These are phyloP conservation scores for Leishmania major DNA, from an alignment of 208 protist genomes.

Conservation along the genomic window DNA sequence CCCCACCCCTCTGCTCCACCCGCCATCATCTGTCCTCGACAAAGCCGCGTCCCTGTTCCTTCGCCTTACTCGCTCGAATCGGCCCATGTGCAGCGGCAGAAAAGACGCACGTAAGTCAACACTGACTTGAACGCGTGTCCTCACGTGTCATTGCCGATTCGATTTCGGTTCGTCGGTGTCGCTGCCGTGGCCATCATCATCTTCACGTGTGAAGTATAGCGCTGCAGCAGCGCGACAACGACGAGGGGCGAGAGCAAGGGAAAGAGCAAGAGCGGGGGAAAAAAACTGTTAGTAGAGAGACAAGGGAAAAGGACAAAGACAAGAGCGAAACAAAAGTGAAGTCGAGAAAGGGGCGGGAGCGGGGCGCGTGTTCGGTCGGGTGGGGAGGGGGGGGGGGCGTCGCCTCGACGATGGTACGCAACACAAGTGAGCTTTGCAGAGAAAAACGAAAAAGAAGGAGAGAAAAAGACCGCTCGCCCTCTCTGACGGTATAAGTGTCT, in stretches of 20 bases:
- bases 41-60: background rate
- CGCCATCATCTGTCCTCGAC: no score
- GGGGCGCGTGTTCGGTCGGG: background rate
- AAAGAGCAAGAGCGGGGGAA: background rate
- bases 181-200: background rate
- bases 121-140: slow-evolving; percentile 28
- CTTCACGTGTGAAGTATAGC: background rate
- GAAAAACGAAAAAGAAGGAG: background rate
- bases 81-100: background rate
- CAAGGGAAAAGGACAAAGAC: background rate
- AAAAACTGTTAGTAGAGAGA: background rate
- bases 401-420: background rate
- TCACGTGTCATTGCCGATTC: background rate
- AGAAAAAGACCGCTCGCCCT: background rate
- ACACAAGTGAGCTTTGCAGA: background rate
- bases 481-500: background rate
- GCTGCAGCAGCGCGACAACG: no score
- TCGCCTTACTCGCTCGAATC: background rate
- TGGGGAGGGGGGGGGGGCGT: no score
- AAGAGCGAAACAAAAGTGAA: background rate
- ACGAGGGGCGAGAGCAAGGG: background rate
- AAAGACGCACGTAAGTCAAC: slow-evolving; percentile 21
- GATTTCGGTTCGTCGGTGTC: background rate
- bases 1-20: background rate
- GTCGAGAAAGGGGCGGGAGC: background rate